phyloP scores from a whole-genome alignment of 257 asterid species.

The Apocynum venetum region DNA sequence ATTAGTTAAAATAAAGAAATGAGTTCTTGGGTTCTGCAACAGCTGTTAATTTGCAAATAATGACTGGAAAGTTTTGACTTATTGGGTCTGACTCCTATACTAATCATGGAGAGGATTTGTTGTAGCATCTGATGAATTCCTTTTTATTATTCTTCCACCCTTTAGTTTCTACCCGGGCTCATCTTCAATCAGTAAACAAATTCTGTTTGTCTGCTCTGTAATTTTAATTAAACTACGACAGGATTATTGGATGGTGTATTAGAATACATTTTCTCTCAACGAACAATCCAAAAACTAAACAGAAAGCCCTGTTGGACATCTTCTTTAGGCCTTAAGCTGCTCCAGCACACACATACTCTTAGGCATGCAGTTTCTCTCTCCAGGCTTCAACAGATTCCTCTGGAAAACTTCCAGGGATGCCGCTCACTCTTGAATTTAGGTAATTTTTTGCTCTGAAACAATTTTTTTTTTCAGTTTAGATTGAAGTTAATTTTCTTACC shows the following conservation, averaged over 20 bases:
- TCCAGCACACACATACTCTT: background rate
- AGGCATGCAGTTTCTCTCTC: slow-evolving; percentile 2
- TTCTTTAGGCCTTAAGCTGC: background rate
- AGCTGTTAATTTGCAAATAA: slow-evolving; percentile 45
- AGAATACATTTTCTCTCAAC: no score
- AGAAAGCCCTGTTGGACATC: background rate
- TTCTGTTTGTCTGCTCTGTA: background rate
- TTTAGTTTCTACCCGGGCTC: slow-evolving; percentile 24
- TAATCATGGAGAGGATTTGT: slow-evolving; percentile 71
- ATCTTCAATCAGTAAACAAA: slow-evolving; percentile 21
- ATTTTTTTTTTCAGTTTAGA: no score
- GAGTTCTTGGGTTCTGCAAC: slow-evolving; percentile 73
- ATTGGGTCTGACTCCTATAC: slow-evolving; percentile 49
- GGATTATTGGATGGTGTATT: background rate
- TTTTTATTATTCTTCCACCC: slow-evolving; percentile 25
- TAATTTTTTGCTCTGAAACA: background rate
- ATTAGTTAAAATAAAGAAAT: slow-evolving; percentile 26
- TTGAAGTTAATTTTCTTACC: background rate
- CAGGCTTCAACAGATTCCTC: slow-evolving; percentile 15
- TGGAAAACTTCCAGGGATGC: slow-evolving; percentile 33
- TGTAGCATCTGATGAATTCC: slow-evolving; percentile 18
- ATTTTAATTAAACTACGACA: slow-evolving; percentile 2
- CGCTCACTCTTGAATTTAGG: slow-evolving; percentile 40
- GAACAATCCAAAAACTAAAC: background rate
- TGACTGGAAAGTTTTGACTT: slow-evolving; percentile 54